Percentiles rank a stretch among this genome's conserved stretches.
phyloP scores from a whole-genome alignment of 2,329 filamentous ascomycete species.

The Emydomyces testavorans region DNA sequence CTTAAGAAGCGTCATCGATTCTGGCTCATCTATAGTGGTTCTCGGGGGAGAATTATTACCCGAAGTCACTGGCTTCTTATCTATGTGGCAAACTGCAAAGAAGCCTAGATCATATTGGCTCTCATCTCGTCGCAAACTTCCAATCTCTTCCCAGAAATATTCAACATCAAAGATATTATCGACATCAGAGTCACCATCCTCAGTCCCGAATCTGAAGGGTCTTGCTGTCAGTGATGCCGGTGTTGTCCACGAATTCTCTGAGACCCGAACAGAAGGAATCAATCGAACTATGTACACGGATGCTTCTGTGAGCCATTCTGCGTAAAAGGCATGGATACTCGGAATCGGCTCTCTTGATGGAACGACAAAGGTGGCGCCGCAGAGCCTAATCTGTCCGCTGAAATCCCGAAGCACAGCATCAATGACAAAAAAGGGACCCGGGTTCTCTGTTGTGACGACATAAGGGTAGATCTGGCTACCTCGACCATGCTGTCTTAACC shows the following conservation, averaged over 20 bases:
- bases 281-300: conserved; percentile 10
- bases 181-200: not conserved
- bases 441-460: not conserved
- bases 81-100: conserved; percentile 7
- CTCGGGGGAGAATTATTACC: not conserved
- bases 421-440: conserved; percentile 10
- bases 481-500: conserved; percentile 6
- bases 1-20: conserved; percentile 2
- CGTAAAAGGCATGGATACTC: not conserved
- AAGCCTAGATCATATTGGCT: conserved; percentile 12
- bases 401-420: conserved; percentile 10
- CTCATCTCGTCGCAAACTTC: conserved; percentile 6
- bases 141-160: not conserved
- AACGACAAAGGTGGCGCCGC: conserved; percentile 12
- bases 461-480: conserved; percentile 7
- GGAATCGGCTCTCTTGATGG: conserved; percentile 8
- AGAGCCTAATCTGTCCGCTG: conserved; percentile 2
- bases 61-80: not conserved
- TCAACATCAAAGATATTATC: conserved; percentile 13
- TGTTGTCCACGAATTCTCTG: not conserved
- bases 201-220: not conserved
- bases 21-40: not conserved
- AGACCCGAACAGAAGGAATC: not conserved
- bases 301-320: conserved; percentile 7
- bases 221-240: not conserved